These are phyloP conservation scores for Fagopyrum esculentum DNA, from an alignment of 148 eudicot species.

Conservation along the genomic window DNA sequence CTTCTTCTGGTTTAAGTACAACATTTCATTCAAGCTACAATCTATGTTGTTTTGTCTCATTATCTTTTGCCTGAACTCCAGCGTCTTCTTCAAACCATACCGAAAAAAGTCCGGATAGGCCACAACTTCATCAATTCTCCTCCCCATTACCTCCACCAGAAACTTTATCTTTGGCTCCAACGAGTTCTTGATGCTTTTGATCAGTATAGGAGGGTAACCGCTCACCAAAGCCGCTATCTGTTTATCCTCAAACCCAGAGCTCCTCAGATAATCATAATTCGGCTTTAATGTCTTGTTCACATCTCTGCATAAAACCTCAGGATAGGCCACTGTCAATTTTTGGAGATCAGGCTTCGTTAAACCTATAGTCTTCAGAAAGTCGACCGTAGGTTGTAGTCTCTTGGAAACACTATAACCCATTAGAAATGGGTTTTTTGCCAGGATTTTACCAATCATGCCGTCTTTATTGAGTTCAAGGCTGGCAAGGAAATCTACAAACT, in stretches of 20 bases:
- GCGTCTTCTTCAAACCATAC: conserved; percentile 73
- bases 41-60: conserved; percentile 45
- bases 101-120: conserved; percentile 85
- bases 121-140: conserved; percentile 60
- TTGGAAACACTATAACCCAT: conserved; percentile 93
- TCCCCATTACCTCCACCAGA: conserved; percentile 74
- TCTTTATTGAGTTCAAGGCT: conserved; percentile 56
- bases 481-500: conserved; percentile 70
- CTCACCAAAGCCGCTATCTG: conserved; percentile 69
- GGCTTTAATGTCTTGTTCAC: conserved; percentile 74
- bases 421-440: conserved; percentile 73
- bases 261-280: conserved; percentile 45
- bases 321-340: conserved; percentile 56
- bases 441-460: conserved; percentile 72
- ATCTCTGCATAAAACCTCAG: conserved; percentile 89
- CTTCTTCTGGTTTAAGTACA: conserved; percentile 79
- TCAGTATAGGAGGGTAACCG: conserved; percentile 80
- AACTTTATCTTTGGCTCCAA: conserved; percentile 84
- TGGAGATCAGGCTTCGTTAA: conserved; percentile 60
- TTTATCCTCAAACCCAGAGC: conserved; percentile 52
- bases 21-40: conserved; percentile 89
- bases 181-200: conserved; percentile 89
- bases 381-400: conserved; percentile 69
- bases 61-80: conserved; percentile 72
- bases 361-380: conserved; percentile 70